Percentiles rank a stretch among this genome's conserved stretches.
Evolutionary conservation across 768 basidiomycete genomes (phyloP).

Genomic region (Collybiopsis luxurians): DNA sequence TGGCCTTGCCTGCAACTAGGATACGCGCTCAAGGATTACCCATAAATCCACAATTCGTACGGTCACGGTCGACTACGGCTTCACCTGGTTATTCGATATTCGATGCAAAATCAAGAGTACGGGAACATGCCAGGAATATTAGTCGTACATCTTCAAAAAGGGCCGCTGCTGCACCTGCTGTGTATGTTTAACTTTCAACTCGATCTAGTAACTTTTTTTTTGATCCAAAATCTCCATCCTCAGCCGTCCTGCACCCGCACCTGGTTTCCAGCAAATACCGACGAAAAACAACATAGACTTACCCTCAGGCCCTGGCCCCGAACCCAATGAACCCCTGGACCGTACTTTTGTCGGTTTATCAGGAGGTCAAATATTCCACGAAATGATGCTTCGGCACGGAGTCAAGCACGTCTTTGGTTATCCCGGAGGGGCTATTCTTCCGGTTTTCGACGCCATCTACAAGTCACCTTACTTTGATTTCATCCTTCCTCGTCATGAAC

Average conservation of each 20-base stretch:
- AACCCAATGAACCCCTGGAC: constrained; percentile 57
- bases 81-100: constrained; percentile 47
- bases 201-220: constrained; percentile 8
- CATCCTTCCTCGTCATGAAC: constrained; percentile 93
- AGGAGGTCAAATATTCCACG: constrained; percentile 97
- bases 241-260: constrained; percentile 65
- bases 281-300: constrained; percentile 34
- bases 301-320: constrained; percentile 29
- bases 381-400: constrained; percentile 97
- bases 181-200: constrained; percentile 42
- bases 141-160: constrained; percentile 62
- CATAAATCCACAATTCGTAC: constrained; percentile 33
- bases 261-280: constrained; percentile 50
- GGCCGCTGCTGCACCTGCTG: constrained; percentile 58
- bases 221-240: constrained; percentile 3
- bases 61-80: constrained; percentile 51
- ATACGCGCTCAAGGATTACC: constrained; percentile 40
- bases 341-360: constrained; percentile 90
- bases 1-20: constrained; percentile 41
- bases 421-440: constrained; percentile 96
- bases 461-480: constrained; percentile 95
- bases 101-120: constrained; percentile 79
- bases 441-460: constrained; percentile 99
- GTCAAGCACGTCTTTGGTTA: constrained; percentile 98
- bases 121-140: constrained; percentile 73